Evolutionary conservation across 2,329 filamentous ascomycete genomes (phyloP).

Genomic region (Cytospora leucostoma): DNA sequence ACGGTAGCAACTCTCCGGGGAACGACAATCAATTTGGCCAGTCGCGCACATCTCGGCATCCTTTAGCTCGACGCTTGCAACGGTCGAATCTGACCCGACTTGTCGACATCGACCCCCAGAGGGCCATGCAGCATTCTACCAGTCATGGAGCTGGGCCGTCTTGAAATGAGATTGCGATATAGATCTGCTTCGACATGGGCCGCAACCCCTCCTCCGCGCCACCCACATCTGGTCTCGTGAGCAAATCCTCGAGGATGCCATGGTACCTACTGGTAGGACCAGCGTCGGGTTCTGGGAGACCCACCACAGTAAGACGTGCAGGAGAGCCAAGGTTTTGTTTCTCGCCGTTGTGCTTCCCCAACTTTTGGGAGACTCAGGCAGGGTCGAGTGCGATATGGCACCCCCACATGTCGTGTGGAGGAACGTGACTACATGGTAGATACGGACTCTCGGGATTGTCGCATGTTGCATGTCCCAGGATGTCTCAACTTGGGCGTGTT

Average conservation of each 20-base stretch:
- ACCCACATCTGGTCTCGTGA: not conserved
- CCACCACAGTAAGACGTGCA: not conserved
- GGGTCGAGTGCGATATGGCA: too few species aligned
- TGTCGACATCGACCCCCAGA: not conserved
- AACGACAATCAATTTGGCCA: not conserved
- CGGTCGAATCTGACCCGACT: not conserved
- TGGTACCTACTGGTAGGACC: not conserved
- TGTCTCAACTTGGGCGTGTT: too few species aligned
- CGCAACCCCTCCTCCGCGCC: not conserved
- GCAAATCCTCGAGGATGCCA: not conserved
- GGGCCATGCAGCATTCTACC: not conserved
- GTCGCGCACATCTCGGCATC: not conserved
- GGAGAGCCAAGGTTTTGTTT: not conserved
- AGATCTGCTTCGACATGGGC: not conserved
- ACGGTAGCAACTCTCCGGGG: not conserved
- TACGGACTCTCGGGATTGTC: too few species aligned
- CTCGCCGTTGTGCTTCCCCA: not conserved
- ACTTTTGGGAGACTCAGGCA: too few species aligned
- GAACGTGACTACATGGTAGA: too few species aligned
- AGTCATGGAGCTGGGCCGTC: not conserved
- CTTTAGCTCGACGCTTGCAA: constrained; percentile 2
- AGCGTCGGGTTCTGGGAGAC: not conserved
- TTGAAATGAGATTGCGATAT: not conserved
- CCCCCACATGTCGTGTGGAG: too few species aligned
- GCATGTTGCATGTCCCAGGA: too few species aligned